Base-by-base conservation (phyloP, 2,329 filamentous ascomycete genomes). In the Penicillium corylophilum region DNA sequence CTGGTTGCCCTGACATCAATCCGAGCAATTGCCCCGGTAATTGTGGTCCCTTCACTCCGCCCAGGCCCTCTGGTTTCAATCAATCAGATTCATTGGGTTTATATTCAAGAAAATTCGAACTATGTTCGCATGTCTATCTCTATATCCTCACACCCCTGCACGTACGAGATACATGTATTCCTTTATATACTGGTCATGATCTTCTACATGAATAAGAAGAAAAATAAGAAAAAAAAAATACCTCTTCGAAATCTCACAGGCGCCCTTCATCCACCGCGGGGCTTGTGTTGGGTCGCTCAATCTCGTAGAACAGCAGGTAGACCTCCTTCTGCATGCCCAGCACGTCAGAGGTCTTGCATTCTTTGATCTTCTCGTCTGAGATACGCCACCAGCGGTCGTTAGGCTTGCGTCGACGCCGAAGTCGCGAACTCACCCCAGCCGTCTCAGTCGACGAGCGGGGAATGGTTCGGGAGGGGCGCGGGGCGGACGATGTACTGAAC, bases 321-420 rank as follows among this genome's bases (percentile, higher is more conserved):
- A 97, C 93, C 72, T 99, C 94, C 64, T 87, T 87, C 73, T 96
- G 91, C 91, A 96, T 96, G 7, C 85, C 84, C 51, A 99, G 72
- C 6, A 99, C 90, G 62, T 99, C 94, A 48, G 81, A 84, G 5
- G 92, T 97, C 77, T 92, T 96, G 60, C 90, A 88, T 73, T 97
- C 93, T 68, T 93, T 94, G 64, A 97, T 84, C 73, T 95, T 96
- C 60, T 99, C 94, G 69, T 99, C 94, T 59, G 92, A 96, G 60
- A 99, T 95, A 31, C 94, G 85, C 94, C 94, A 99, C 94, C 94
- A 99, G 36, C 88, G 85, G 65, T 95, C 87, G 40, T 80, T 82
- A 12, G 77, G 72, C 65, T 83, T 85, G 60, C 80, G 82, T 54
- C 81, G 83, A 61, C 82, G 85, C 57, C 77, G 82, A 31, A 79